Base-by-base conservation (phyloP, 495 filamentous ascomycete genomes). In the Massariosphaeria phaeospora region DNA sequence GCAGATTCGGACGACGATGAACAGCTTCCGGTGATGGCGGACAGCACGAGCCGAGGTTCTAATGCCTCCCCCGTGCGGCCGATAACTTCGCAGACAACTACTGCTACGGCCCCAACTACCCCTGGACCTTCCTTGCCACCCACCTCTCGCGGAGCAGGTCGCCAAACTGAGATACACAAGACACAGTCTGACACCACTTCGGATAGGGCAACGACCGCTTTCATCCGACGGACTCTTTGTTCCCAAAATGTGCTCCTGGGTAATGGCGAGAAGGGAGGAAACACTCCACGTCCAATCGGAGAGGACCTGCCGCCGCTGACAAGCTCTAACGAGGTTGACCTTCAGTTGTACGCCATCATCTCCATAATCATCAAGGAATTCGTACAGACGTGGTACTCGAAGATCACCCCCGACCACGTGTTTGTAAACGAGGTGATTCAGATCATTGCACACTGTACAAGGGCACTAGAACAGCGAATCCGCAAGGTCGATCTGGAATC, bases 241-340 rank as follows among this genome's bases (percentile, higher is more conserved):
- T 48, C 68, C 10, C 75, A 80, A 23, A 75, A 79, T 26, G 66
- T 69, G 18, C 67, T 70, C 48, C 41, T 59, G 11, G 47, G 59
- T 17, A 48, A 61, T 23, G 49, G 59, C 41, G 63, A 71, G 34
- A 63, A 64, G 53, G 61, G 56, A 13, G 35, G 67, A 26, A 72
- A 68, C 24, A 74, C 74, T 18, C 69, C 75, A 17, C 75, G 70
- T 57, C 73, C 83, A 50, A 73, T 94, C 52, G 81, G 91, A 42
- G 88, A 91, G 57, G 74, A 96, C 24, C 70, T 98, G 34, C 93
- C 91, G 30, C 89, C 90, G 18, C 78, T 98, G 59, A 96, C 93
- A 17, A 91, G 88, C 70, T 89, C 86, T 51, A 93, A 96, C 66
- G 88, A 90, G 52, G 80, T 96, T 52, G 93, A 98, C 65, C 71